Evolutionary conservation across 2,329 filamentous ascomycete genomes (phyloP).

Genomic region (Penicillium vulpinum): DNA sequence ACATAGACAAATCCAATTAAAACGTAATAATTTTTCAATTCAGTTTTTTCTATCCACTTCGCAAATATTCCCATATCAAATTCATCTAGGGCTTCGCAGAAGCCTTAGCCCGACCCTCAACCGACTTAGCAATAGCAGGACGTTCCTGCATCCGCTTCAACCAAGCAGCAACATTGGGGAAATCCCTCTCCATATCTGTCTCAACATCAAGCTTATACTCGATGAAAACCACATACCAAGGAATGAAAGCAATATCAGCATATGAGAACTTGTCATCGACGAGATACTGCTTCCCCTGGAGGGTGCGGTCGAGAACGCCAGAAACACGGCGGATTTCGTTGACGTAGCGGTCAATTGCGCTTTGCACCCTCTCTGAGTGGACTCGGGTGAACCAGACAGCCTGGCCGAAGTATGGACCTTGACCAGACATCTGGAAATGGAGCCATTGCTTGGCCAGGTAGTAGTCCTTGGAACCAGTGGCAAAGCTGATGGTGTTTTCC

Average conservation of each 20-base stretch:
- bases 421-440: slow-evolving; percentile 48
- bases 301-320: slow-evolving; percentile 44
- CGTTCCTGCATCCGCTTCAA: slow-evolving; percentile 29
- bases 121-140: slow-evolving; percentile 26
- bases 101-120: slow-evolving; percentile 19
- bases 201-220: slow-evolving; percentile 21
- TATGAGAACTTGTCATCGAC: slow-evolving; percentile 47
- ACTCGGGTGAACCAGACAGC: slow-evolving; percentile 45
- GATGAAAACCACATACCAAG: slow-evolving; percentile 32
- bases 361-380: slow-evolving; percentile 46
- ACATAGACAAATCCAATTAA: too few species aligned
- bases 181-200: slow-evolving; percentile 33
- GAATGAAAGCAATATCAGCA: slow-evolving; percentile 45
- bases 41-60: not conserved
- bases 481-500: slow-evolving; percentile 40
- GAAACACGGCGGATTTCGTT: slow-evolving; percentile 49
- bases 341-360: slow-evolving; percentile 48
- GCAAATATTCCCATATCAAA: not conserved
- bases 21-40: not conserved
- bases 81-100: not conserved
- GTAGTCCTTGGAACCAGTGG: slow-evolving; percentile 33
- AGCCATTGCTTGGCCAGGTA: slow-evolving; percentile 49
- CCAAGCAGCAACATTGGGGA: slow-evolving; percentile 33
- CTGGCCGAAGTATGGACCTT: slow-evolving; percentile 54
- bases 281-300: slow-evolving; percentile 42